phyloP scores from a whole-genome alignment of 306 rosid genomes.

The Astragalus glycyphyllos region DNA sequence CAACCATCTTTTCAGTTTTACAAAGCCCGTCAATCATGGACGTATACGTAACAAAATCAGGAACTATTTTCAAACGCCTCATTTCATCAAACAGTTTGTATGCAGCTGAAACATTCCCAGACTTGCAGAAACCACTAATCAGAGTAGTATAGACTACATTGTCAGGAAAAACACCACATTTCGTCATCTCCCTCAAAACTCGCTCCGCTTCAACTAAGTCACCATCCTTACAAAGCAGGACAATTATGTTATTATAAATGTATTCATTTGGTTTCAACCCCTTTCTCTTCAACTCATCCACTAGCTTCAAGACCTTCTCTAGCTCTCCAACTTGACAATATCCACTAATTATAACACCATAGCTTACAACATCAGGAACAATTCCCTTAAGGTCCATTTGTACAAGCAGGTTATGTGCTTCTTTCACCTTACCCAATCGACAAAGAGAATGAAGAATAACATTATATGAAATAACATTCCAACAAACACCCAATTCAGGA shows the following conservation, averaged over 20 bases:
- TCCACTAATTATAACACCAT: conserved; percentile 70
- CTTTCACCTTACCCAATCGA: conserved; percentile 67
- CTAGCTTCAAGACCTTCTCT: conserved; percentile 69
- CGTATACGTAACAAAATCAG: conserved; percentile 74
- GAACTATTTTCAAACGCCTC: conserved; percentile 58
- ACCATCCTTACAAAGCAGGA: conserved; percentile 68
- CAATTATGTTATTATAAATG: conserved; percentile 65
- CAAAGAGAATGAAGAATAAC: conserved; percentile 70
- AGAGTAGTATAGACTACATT: conserved; percentile 80
- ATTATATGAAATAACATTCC: conserved; percentile 74
- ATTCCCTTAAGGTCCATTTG: conserved; percentile 71
- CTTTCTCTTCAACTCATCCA: conserved; percentile 71
- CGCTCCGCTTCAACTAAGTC: conserved; percentile 61
- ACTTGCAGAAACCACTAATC: conserved; percentile 70
- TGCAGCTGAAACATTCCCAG: conserved; percentile 63
- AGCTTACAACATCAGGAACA: conserved; percentile 80
- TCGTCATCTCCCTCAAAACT: conserved; percentile 67
- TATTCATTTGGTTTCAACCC: conserved; percentile 66
- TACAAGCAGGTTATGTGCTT: conserved; percentile 73
- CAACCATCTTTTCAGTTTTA: conserved; percentile 68
- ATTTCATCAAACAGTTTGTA: conserved; percentile 68
- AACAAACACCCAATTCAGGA: conserved; percentile 66
- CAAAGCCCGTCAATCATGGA: conserved; percentile 75
- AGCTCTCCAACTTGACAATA: conserved; percentile 67
- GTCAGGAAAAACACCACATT: conserved; percentile 64